Evolutionary conservation across 176 grass and related monocot species (phyloP), one percentile per base, ranked within the genome.

Genomic region (barley (Hordeum vulgare)): DNA sequence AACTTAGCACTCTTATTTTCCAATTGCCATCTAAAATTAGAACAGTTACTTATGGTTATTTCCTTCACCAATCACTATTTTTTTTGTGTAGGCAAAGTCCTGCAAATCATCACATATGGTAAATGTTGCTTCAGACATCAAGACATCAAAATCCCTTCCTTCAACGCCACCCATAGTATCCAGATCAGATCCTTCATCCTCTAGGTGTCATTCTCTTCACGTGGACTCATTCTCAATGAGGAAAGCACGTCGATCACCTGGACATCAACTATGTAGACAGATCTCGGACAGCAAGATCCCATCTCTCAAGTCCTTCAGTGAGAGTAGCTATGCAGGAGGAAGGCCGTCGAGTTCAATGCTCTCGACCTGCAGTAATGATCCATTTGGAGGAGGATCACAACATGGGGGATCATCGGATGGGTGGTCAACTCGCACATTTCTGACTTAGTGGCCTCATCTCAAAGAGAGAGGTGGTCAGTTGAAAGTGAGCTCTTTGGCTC

Each of bases 371-470:
- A 88, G 20, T 25, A 73, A 79, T 34, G 80, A 83, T 73, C 9
- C 39, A 67, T 79, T 57, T 73, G 17, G 57, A 73, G 86, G 31
- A 29, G 8, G 58, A 42, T 78, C 66, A 40, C 74, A 79, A 24
- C 74, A 73, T 54, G 80, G 77, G 81, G 85, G 76, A 24, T 90
- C 91, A 74, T 94, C 91, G 26, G 87, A 94, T 66, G 79, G 80
- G 20, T 92, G 91, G 89, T 97, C 94, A 64, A 90, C 82, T 74
- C 71, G 42, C 79, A 90, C 85, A 70, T 93, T 88, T 89, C 91
- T 81, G 88, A 94, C 77, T 88, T 88, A 18, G 58, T 94, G 69
- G 89, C 75, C 81, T 83, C 78, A 71, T 87, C 86, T 62, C 87
- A 83, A 71, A 85, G 79, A 81, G 87, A 89, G 64, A 73, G 81